Evolutionary conservation across 73 alveolate species (phyloP).

Genomic region (Paramecium caudatum): DNA sequence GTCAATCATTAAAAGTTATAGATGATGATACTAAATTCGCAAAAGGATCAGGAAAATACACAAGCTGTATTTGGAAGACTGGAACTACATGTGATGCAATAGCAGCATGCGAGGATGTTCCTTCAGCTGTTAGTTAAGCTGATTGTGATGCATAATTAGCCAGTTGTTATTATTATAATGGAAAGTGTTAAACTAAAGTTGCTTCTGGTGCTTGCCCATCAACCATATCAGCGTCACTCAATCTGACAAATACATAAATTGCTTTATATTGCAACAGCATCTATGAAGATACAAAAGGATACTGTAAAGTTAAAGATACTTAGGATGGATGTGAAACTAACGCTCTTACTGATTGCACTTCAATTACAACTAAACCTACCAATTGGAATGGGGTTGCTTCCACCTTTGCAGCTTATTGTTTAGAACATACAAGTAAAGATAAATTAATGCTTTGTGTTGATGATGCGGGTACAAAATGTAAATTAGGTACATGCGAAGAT

Average conservation of each 20-base stretch:
- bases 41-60: background rate
- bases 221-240: background rate
- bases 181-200: background rate
- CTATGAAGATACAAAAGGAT: background rate
- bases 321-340: background rate
- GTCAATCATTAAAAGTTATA: background rate
- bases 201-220: background rate
- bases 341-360: background rate
- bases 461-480: background rate
- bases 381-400: background rate
- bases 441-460: background rate
- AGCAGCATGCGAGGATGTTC: background rate
- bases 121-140: background rate
- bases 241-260: background rate
- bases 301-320: background rate
- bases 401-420: background rate
- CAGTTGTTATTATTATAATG: background rate
- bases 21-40: background rate
- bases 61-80: background rate
- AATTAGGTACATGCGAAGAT: constrained; percentile 24
- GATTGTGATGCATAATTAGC: background rate
- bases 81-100: background rate
- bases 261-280: constrained; percentile 15
- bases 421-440: background rate
- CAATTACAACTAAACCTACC: background rate